Base-by-base conservation (phyloP, 2,329 filamentous ascomycete genomes). In the Aspergillus uvarum region DNA sequence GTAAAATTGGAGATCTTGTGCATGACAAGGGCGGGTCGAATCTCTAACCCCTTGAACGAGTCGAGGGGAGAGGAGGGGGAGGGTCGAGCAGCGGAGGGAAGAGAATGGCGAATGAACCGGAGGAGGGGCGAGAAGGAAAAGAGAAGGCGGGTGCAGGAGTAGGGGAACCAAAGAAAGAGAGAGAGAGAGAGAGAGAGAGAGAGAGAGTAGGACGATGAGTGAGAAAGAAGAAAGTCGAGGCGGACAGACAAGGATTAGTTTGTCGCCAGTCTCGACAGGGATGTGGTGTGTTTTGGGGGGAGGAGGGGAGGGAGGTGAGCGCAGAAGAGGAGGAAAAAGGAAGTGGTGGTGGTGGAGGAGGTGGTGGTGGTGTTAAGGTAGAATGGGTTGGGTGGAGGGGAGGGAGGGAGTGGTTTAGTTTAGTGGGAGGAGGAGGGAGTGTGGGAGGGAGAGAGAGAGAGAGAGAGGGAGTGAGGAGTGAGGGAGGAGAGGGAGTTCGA, bases 1-100 rank as follows among this genome's bases (percentile, higher is more conserved):
- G 85, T 87, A 75, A 88, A 87, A 79, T 87, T 87, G 72, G 83
- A 84, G 74, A 88, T 87, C 77, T 87, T 87, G 79, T 88, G 86
- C 86, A 88, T 88, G 74, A 66, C 67, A 64, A 62, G 64, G 59
- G 61, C 59, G 60, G 52, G 61, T 62, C 58, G 62, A 67, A 62
- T 70, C 73, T 76, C 72, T 72, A 61, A 65, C 72, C 74, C 74
- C 74, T 72, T 67, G 67, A 72, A 57, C 62, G 55, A 68, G 61
- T 66, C 67, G 67, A 70, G 71, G 72, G 71, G 68, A 70, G 66
- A 71, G 72, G 71, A 68, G 68, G 53, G 62, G 72, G 71, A 67
- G 68, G 53, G 62, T 60, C 57, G 56, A 60, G 54, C 48, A 53
- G 58, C 63, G 59, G 60, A 59, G 47, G 54, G 66, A 62, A 63